Evolutionary conservation across 2,329 filamentous ascomycete species (phyloP).

Genomic region (Apiospora pterosperma): DNA sequence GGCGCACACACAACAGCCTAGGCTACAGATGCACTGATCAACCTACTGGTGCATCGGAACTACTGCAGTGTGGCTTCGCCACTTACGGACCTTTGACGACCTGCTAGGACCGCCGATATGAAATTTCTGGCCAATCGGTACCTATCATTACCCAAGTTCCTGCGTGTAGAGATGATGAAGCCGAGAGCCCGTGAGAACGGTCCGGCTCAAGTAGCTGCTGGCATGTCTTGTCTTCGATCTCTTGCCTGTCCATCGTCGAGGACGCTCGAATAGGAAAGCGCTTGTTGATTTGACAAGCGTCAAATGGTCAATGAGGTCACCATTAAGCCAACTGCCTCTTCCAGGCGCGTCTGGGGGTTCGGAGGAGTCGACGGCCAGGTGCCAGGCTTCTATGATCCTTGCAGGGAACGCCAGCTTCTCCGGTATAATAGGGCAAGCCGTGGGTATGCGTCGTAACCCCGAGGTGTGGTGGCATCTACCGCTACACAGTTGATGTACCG

Average conservation of each 20-base stretch:
- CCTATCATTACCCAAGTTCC: background rate
- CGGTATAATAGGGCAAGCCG: background rate
- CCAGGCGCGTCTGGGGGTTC: background rate
- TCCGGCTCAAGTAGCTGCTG: background rate
- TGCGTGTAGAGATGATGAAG: background rate
- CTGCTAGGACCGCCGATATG: background rate
- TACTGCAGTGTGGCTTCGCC: background rate
- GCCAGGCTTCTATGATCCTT: background rate
- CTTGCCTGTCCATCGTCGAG: background rate
- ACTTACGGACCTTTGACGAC: background rate
- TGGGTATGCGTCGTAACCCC: background rate
- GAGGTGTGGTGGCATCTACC: too few relatives aligned
- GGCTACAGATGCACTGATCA: background rate
- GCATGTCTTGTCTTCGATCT: background rate
- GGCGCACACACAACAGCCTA: background rate
- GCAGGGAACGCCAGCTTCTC: background rate
- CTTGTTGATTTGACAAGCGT: background rate
- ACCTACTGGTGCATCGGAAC: background rate
- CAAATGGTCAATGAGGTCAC: background rate
- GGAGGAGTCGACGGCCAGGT: background rate
- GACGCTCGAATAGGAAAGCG: background rate
- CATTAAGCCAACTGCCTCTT: background rate
- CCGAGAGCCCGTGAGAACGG: background rate
- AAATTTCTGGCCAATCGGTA: background rate
- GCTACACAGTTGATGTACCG: background rate